A percentile compares a stretch with the other conserved stretches of the same genome.
Evolutionary conservation across 2,329 filamentous ascomycete species (phyloP).

Genomic region (Colletotrichum sp.): DNA sequence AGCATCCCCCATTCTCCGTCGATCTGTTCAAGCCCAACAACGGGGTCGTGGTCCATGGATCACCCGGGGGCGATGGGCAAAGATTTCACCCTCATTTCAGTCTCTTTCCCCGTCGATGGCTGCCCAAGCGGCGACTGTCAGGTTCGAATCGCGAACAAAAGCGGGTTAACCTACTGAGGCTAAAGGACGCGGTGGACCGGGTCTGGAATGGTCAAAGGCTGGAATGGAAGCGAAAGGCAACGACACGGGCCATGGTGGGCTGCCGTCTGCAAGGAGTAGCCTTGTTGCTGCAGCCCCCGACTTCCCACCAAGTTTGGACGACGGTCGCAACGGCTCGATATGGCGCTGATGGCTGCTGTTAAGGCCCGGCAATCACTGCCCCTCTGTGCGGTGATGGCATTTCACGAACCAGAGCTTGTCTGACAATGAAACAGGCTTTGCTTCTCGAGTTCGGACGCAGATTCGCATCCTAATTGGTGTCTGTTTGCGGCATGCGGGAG

Average conservation of each 20-base stretch:
- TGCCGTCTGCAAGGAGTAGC: conserved; percentile 12
- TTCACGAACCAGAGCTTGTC: not conserved
- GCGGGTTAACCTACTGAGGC: not conserved
- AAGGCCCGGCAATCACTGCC: not conserved
- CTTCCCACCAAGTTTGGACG: not conserved
- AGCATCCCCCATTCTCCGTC: conserved; percentile 3
- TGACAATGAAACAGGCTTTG: conserved; percentile 19
- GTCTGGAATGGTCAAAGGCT: conserved; percentile 12
- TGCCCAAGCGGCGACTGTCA: conserved; percentile 22
- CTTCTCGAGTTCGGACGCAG: not conserved
- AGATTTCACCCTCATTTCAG: not conserved
- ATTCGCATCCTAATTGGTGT: conserved; percentile 5
- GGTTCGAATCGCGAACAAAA: conserved; percentile 8
- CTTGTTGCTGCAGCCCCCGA: conserved; percentile 5
- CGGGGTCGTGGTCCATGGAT: not conserved
- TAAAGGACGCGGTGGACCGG: conserved; percentile 3
- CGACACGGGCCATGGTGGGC: not conserved
- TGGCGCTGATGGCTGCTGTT: conserved; percentile 3
- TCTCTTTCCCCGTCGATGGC: not conserved
- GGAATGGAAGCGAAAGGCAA: conserved; percentile 13
- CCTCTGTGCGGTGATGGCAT: not conserved
- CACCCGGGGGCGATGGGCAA: not conserved
- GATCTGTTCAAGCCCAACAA: conserved; percentile 19
- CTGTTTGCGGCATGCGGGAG: not conserved
- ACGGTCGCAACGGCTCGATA: not conserved